Percentiles rank a stretch among this genome's conserved stretches.
phyloP scores from a whole-genome alignment of 2,329 filamentous ascomycete genomes.

The Penicillium sp. region DNA sequence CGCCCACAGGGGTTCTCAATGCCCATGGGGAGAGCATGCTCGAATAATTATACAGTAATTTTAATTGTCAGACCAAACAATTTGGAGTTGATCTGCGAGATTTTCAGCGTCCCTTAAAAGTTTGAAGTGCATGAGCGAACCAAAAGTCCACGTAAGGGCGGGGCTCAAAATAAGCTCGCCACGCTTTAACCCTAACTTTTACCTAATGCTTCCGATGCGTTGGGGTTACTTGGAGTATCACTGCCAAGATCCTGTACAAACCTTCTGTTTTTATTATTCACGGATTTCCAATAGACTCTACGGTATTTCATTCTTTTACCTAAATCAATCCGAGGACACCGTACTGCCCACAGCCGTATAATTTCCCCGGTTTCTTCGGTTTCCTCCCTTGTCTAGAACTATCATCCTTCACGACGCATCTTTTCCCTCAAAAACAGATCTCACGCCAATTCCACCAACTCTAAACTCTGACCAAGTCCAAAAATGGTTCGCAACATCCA shows the following conservation, averaged over 20 bases:
- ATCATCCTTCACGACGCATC: too few species aligned
- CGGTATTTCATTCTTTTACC: conserved; percentile 15
- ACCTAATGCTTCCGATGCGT: conserved; percentile 25
- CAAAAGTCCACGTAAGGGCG: conserved; percentile 7
- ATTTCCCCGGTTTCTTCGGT: not conserved
- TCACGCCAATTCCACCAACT: not conserved
- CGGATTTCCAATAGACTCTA: not conserved
- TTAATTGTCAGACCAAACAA: not conserved
- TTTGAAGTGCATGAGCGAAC: not conserved
- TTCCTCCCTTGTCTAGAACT: too few species aligned
- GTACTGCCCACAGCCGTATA: not conserved
- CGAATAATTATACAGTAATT: too few species aligned
- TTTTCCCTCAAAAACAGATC: not conserved
- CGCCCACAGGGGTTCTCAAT: too few species aligned
- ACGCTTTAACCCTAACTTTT: conserved; percentile 19
- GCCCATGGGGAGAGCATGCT: too few species aligned
- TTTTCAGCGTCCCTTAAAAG: not conserved
- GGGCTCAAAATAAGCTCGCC: conserved; percentile 28
- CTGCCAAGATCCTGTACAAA: not conserved
- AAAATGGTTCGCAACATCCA: conserved; percentile 29
- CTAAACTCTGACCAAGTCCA: not conserved
- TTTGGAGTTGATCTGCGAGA: not conserved
- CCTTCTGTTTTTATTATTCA: conserved; percentile 13
- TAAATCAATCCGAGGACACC: conserved; percentile 11
- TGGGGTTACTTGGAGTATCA: conserved; percentile 24